Percentiles rank a stretch among this genome's conserved stretches.
phyloP scores from a whole-genome alignment of 1,284 basidiomycete species.

The Austroboletus niveus region DNA sequence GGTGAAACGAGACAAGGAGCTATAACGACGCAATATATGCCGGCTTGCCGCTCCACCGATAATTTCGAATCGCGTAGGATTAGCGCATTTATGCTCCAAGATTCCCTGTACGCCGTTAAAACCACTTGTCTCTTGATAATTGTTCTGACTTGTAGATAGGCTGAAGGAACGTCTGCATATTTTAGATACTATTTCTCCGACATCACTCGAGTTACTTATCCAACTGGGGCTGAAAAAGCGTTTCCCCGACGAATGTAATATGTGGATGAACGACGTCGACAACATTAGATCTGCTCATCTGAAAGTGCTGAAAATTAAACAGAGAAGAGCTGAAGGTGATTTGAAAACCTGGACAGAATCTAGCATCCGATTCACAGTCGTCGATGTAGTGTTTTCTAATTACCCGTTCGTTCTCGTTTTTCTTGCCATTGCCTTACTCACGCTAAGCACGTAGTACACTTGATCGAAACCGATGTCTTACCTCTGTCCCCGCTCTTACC shows the following conservation, averaged over 20 bases:
- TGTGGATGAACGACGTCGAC: constrained; percentile 27
- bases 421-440: not conserved
- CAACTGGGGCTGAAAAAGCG: constrained; percentile 33
- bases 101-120: constrained; percentile 17
- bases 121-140: not conserved
- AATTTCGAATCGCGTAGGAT: constrained; percentile 6
- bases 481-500: constrained; percentile 12
- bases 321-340: constrained; percentile 13
- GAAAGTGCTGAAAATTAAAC: constrained; percentile 7
- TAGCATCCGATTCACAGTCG: constrained; percentile 25
- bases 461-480: constrained; percentile 18
- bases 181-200: constrained; percentile 24
- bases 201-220: constrained; percentile 31
- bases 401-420: constrained; percentile 28
- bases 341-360: constrained; percentile 17
- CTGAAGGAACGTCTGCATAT: constrained; percentile 29
- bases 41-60: constrained; percentile 12
- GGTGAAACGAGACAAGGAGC: constrained; percentile 38
- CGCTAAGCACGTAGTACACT: constrained; percentile 15
- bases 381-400: constrained; percentile 21
- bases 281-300: constrained; percentile 1
- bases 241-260: constrained; percentile 25
- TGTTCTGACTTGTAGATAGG: constrained; percentile 21
- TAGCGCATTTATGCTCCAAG: constrained; percentile 15
- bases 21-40: constrained; percentile 29